phyloP scores from a whole-genome alignment of 2,329 filamentous ascomycete species.

The Sordariomycetes sp. region DNA sequence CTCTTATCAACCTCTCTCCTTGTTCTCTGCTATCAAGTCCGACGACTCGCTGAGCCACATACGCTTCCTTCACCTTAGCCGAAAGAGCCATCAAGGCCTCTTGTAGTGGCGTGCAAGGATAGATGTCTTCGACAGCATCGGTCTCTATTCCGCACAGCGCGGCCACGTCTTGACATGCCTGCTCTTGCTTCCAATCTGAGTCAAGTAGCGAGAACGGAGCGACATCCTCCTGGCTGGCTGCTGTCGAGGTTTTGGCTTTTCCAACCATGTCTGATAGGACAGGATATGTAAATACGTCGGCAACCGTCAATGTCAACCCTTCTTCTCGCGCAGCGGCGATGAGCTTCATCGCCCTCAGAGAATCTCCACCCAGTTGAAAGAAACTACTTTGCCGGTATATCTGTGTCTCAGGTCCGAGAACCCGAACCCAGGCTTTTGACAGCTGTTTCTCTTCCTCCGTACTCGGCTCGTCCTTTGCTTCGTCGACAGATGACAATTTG shows the following conservation, averaged over 20 bases:
- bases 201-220: constrained; percentile 29
- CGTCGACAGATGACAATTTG: neutral
- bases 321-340: constrained; percentile 30
- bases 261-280: constrained; percentile 33
- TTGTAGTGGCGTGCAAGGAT: constrained; percentile 45
- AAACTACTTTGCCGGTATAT: constrained; percentile 31
- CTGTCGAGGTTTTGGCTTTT: constrained; percentile 10
- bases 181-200: constrained; percentile 19
- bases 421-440: constrained; percentile 24
- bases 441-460: constrained; percentile 27
- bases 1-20: constrained; percentile 27
- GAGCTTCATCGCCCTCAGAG: constrained; percentile 40
- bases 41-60: constrained; percentile 40
- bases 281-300: constrained; percentile 34
- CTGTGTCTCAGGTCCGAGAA: constrained; percentile 23
- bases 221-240: constrained; percentile 15
- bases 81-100: constrained; percentile 45
- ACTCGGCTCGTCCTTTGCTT: constrained; percentile 22
- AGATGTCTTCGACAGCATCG: constrained; percentile 35
- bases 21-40: constrained; percentile 24
- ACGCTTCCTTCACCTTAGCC: constrained; percentile 38
- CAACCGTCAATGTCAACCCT: constrained; percentile 31
- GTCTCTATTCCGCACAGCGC: constrained; percentile 26
- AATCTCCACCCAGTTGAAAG: constrained; percentile 40
- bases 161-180: constrained; percentile 26